Conservation (phyloP, 768 basidiomycete genomes). For the Boletus sp. region DNA sequence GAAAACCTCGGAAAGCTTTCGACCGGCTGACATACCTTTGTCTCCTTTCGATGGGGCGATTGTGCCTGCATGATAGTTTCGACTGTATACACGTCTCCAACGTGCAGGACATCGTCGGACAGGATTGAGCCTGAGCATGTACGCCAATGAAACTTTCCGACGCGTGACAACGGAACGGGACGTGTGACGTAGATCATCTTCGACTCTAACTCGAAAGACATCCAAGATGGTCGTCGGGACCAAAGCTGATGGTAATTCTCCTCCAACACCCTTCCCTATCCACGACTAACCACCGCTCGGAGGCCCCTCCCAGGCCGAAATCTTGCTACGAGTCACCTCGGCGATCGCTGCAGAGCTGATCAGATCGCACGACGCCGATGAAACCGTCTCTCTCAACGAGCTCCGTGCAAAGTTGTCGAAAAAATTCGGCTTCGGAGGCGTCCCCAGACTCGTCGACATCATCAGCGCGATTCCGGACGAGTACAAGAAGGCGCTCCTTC, state of each 20-base stretch:
- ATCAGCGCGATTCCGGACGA: slow-evolving; percentile 98
- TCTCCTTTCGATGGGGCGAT: slow-evolving; percentile 25
- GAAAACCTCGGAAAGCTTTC: neutral
- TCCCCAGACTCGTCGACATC: slow-evolving; percentile 94
- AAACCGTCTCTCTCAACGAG: slow-evolving; percentile 82
- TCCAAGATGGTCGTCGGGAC: slow-evolving; percentile 40
- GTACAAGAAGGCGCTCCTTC: slow-evolving; percentile 87
- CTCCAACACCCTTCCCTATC: neutral
- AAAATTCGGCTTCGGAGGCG: slow-evolving; percentile 81
- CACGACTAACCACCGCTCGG: neutral
- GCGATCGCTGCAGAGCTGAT: slow-evolving; percentile 95
- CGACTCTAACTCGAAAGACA: neutral
- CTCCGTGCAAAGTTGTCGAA: slow-evolving; percentile 87
- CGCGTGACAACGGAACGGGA: slow-evolving; percentile 3
- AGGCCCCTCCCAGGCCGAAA: slow-evolving; percentile 89
- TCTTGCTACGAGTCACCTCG: slow-evolving; percentile 85
- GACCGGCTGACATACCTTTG: slow-evolving; percentile 18
- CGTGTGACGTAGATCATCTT: neutral
- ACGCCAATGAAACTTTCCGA: neutral
- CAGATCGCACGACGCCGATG: slow-evolving; percentile 75
- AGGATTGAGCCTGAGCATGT: slow-evolving; percentile 10
- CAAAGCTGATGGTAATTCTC: slow-evolving; percentile 35
- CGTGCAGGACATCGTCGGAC: slow-evolving; percentile 13
- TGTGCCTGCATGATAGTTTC: slow-evolving; percentile 17
- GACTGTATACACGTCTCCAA: slow-evolving; percentile 1